Evolutionary conservation across 768 basidiomycete species (phyloP), one percentile per base, ranked within the genome.

Genomic region (Trametes cinnabarina): DNA sequence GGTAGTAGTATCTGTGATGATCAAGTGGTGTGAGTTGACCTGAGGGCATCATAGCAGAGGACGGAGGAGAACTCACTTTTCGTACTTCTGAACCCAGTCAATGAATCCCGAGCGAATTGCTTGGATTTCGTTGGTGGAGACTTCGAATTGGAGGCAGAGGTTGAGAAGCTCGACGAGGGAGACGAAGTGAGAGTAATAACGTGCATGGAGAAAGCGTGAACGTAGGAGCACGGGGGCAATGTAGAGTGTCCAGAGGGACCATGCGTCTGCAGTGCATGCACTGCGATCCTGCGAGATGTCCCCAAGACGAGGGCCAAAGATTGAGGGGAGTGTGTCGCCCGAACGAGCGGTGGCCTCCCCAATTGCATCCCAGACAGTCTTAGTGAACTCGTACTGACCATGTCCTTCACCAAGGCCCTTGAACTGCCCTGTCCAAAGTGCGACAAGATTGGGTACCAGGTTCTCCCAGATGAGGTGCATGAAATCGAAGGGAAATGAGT

Each of bases 381-480:
- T 12, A 0, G 28, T 19, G 15, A 78, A 55, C 4, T 65, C 49
- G 34, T 76, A 77, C 6, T 65, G 63, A 1, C 66, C 72, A 3
- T 15, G 32, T 0, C 69, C 69, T 5, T 65, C 37, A 39, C 76
- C 69, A 2, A 79, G 62, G 6, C 62, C 74, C 60, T 80, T 81
- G 69, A 68, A 80, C 12, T 64, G 55, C 0, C 77, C 76, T 1
- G 68, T 75, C 77, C 77, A 77, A 0, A 77, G 62, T 0, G 55
- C n/a, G 26, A 81, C 62, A 1, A 83, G 68, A 44, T 75, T 77
- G 17, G 61, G 64, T 22, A 79, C 58, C 1, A 79, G 42, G 58
- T 82, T 82, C 58, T 79, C 77, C 62, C 66, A 76, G 22, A 81
- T 67, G 0, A 79, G 68, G 48, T 83, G 80, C 76, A 82, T 80